Evolutionary conservation across 2,329 filamentous ascomycete species (phyloP), one percentile per base, ranked within the genome.

Genomic region (Thelonectria discophora): DNA sequence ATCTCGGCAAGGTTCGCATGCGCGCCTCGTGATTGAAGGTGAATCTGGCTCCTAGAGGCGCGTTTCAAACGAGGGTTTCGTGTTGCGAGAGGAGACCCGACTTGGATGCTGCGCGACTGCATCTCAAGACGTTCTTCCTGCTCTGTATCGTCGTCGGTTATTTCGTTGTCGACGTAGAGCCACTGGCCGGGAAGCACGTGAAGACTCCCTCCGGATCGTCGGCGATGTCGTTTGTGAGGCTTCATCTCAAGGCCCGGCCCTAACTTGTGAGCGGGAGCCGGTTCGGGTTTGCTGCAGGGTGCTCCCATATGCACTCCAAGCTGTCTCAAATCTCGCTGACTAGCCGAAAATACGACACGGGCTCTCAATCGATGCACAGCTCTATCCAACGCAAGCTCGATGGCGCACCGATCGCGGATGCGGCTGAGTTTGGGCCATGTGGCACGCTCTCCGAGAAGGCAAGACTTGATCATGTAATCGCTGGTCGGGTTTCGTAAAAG

Each of bases 391-490:
- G 93, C 92, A 48, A 97, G 79, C 74, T 98, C 94, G 56, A 97
- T 92, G 3, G 93, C 92, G 69, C 93, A 93, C 56, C 93, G 90
- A 72, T 97, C 95, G 40, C 91, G 85, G 69, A 98, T 91, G 12
- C 93, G 88, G 65, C 90, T 90, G 10, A 98, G 80, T 74, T 94
- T 94, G 0, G 94, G 93, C 94, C 94, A 98, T 0, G 94, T 97
- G 3, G 94, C 94, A 59, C 89, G 85, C 76, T 97, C 92, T 7
- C 94, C 94, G 24, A 87, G 84, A 7, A 92, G 79, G 70, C 91
- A 91, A 9, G 91, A 90, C 48, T 90, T 85, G 5, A 90, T 76
- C 92, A 98, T 97, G 74, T 97, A 98, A 5, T 94, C 91, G 0
- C 88, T 80, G 0, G 90, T 93, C 1, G 94, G 94, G 60, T 98